Base-by-base conservation (phyloP, 2,329 filamentous ascomycete species). In the Metarhizium robertsii region DNA sequence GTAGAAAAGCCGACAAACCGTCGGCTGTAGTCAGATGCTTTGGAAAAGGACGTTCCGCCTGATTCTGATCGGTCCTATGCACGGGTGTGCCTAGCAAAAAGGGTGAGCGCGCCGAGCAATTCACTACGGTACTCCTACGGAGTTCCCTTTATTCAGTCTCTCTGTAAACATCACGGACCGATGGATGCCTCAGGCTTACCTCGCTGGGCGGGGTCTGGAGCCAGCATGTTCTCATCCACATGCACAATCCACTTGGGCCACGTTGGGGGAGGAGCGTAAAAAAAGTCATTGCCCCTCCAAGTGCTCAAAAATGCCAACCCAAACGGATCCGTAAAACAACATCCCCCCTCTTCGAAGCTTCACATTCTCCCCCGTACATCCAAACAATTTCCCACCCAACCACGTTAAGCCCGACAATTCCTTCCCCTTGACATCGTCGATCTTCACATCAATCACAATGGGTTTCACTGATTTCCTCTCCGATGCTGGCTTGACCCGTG, bases 391-490 rank as follows among this genome's bases (percentile, higher is more conserved):
- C 40, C 45, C 49, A 51, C n/a, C 13, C 45, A 29, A 34, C 43
- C 40, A 48, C 52, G 25, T 46, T 45, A 36, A 14, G 34, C 3
- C 18, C 42, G 34, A 55, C 45, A 30, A 30, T 25, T 48, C 20
- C 10, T 40, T 25, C 29, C 6, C 38, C 20, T 46, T n/a, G 43
- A 36, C 47, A 42, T 55, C 45, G 45, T 55, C 30, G 38, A 40
- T 53, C 29, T n/a, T 32, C 20, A 43, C 20, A 13, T 40, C 43
- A 50, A 13, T 58, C 64, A 79, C 63, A 62, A 86, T 87, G 84
- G 83, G 83, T 71, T 86, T 86, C 78, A 75, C 77, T 70, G 83
- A 86, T 71, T 75, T 87, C 65, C 69, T 81, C 66, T 77, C 79
- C 68, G 83, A 84, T 68, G 73, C 81, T 72, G 83, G 84, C 68